These are phyloP conservation scores for Rhododendron griersonianum DNA, from an alignment of 148 eudicot genomes.

Conservation along the genomic window DNA sequence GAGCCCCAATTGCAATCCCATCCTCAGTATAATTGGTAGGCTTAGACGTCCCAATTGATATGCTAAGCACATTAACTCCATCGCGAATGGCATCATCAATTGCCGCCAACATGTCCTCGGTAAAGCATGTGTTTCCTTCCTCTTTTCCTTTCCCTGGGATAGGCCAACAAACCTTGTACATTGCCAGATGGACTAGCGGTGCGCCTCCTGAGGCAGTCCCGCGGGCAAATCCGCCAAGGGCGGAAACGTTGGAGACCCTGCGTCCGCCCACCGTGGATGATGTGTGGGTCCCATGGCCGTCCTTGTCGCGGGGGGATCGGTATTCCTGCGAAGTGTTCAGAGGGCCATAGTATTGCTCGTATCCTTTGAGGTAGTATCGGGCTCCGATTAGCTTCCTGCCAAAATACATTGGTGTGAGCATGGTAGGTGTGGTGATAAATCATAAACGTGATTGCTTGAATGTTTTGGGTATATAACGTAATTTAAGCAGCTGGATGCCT, in stretches of 20 bases:
- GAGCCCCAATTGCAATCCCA: slow-evolving; percentile 65
- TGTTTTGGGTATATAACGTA: neutral
- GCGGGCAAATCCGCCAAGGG: slow-evolving; percentile 51
- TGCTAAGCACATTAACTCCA: slow-evolving; percentile 71
- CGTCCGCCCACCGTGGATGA: slow-evolving; percentile 80
- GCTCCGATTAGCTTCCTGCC: slow-evolving; percentile 88
- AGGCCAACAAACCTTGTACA: slow-evolving; percentile 86
- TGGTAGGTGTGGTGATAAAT: neutral
- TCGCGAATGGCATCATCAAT: slow-evolving; percentile 83
- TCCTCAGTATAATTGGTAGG: slow-evolving; percentile 31
- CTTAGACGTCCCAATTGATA: slow-evolving; percentile 47
- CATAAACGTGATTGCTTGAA: no score
- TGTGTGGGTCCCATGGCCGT: slow-evolving; percentile 94
- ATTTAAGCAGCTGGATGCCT: neutral
- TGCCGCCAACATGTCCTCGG: slow-evolving; percentile 78
- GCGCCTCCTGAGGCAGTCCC: slow-evolving; percentile 96
- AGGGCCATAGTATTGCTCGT: slow-evolving; percentile 57
- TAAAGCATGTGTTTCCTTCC: slow-evolving; percentile 59
- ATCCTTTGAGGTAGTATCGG: slow-evolving; percentile 73
- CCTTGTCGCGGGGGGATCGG: slow-evolving; percentile 73
- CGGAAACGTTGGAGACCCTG: slow-evolving; percentile 39
- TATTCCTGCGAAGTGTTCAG: slow-evolving; percentile 49
- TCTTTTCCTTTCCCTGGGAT: slow-evolving; percentile 48
- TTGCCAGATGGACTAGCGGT: slow-evolving; percentile 69
- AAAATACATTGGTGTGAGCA: neutral